A percentile compares a stretch with the other conserved stretches of the same genome.
Conservation (phyloP, 2,329 filamentous ascomycete species). For the Pseudopyrenochaeta lycopersici region DNA sequence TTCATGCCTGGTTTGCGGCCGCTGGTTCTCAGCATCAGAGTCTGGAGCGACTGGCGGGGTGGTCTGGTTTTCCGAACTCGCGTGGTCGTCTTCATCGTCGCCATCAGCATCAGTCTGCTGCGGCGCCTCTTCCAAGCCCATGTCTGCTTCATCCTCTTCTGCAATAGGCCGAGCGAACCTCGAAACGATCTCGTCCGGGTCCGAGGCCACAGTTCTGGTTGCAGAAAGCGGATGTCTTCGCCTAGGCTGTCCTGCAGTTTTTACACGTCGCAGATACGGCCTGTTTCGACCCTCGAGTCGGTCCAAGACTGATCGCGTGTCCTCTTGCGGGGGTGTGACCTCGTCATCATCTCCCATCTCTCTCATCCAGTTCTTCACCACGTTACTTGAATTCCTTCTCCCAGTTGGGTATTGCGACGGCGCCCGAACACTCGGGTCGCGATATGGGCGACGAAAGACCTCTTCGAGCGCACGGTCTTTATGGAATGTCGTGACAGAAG, state of each 20-base stretch:
- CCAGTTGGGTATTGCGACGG: constrained; percentile 56
- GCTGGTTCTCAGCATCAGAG: constrained; percentile 38
- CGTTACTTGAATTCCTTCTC: constrained; percentile 77
- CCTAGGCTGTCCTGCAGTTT: constrained; percentile 45
- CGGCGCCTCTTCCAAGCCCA: constrained; percentile 55
- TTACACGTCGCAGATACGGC: constrained; percentile 63
- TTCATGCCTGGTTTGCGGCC: constrained; percentile 35
- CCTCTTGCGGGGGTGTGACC: constrained; percentile 69
- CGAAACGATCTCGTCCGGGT: constrained; percentile 58
- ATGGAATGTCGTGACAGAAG: constrained; percentile 86
- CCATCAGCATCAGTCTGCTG: constrained; percentile 83
- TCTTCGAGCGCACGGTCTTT: constrained; percentile 92
- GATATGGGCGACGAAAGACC: constrained; percentile 78
- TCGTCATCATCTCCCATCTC: constrained; percentile 67
- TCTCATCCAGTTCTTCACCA: constrained; percentile 92
- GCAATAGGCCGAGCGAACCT: constrained; percentile 48
- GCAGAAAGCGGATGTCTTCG: constrained; percentile 61
- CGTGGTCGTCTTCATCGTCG: constrained; percentile 76
- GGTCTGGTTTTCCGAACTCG: constrained; percentile 36
- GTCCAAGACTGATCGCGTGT: constrained; percentile 67
- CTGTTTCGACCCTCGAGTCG: constrained; percentile 63
- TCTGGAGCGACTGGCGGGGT: constrained; percentile 23
- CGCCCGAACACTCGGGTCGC: constrained; percentile 60
- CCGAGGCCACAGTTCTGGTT: constrained; percentile 64
- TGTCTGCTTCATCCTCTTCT: constrained; percentile 56